phyloP scores from a whole-genome alignment of 2,329 filamentous ascomycete genomes.

The Achaetomium macrosporum region DNA sequence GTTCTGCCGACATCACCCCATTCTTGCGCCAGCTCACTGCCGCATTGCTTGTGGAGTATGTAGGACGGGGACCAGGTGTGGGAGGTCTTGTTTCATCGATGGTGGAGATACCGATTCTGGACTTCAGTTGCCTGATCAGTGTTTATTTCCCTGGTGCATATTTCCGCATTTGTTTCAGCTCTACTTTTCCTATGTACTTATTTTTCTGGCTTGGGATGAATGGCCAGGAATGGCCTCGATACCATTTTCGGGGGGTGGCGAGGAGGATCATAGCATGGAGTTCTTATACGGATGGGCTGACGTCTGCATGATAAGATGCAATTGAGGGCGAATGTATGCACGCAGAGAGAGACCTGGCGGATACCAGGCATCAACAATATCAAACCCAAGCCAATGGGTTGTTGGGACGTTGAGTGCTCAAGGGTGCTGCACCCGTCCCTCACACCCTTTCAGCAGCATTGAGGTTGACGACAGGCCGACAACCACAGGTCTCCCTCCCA shows the following conservation, averaged over 20 bases:
- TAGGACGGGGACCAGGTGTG: too few species aligned
- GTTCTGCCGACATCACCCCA: conserved; percentile 10
- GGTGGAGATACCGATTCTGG: neutral
- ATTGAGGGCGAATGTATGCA: neutral
- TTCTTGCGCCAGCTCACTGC: conserved; percentile 11
- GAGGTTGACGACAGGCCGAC: conserved; percentile 1
- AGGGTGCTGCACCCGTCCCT: conserved; percentile 2
- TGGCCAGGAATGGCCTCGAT: neutral
- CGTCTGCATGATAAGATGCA: neutral
- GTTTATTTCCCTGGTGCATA: neutral
- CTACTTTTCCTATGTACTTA: neutral
- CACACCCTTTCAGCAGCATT: neutral
- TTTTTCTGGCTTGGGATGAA: neutral
- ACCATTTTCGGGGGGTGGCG: conserved; percentile 1
- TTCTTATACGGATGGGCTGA: neutral
- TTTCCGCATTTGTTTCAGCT: neutral
- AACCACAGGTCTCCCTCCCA: neutral
- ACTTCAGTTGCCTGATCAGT: neutral
- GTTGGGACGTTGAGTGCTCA: neutral
- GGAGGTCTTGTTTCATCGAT: neutral
- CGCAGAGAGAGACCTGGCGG: too few species aligned
- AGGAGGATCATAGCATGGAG: conserved; percentile 2
- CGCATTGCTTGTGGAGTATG: neutral
- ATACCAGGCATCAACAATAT: too few species aligned
- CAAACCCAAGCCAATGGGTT: too few species aligned